These are phyloP conservation scores for Lineolata rhizophorae DNA, from an alignment of 495 filamentous ascomycete genomes.

Conservation along the genomic window DNA sequence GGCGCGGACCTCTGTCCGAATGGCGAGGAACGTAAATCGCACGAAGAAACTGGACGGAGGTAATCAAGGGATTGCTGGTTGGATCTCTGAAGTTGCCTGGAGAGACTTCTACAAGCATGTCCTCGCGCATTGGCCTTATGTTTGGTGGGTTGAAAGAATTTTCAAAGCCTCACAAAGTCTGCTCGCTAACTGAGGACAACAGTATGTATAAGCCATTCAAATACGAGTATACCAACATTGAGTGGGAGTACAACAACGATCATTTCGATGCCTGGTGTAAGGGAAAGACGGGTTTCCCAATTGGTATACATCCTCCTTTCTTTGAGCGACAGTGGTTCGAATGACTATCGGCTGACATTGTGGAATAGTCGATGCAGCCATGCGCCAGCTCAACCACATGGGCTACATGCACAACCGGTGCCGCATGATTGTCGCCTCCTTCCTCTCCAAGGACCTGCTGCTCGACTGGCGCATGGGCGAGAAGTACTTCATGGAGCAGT, in stretches of 20 bases:
- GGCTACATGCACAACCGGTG: slow-evolving; percentile 84
- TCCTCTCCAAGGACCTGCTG: slow-evolving; percentile 68
- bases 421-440: slow-evolving; percentile 75
- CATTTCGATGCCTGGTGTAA: slow-evolving; percentile 54
- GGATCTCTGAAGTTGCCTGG: slow-evolving; percentile 84
- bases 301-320: no score
- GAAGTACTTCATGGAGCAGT: slow-evolving; percentile 66
- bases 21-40: slow-evolving; percentile 43
- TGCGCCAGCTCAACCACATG: slow-evolving; percentile 52
- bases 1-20: slow-evolving; percentile 47
- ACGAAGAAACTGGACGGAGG: slow-evolving; percentile 49
- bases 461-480: slow-evolving; percentile 87
- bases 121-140: slow-evolving; percentile 66
- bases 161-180: neutral
- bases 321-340: neutral
- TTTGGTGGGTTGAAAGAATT: slow-evolving; percentile 37
- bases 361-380: slow-evolving; percentile 79
- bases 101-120: slow-evolving; percentile 87
- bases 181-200: no score
- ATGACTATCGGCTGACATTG: neutral
- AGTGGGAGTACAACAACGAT: slow-evolving; percentile 53
- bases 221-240: slow-evolving; percentile 58
- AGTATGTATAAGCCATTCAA: slow-evolving; percentile 94
- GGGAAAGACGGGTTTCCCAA: slow-evolving; percentile 63
- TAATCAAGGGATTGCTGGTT: slow-evolving; percentile 40